phyloP scores from a whole-genome alignment of 257 asterid genomes.

The Handroanthus guayacan region DNA sequence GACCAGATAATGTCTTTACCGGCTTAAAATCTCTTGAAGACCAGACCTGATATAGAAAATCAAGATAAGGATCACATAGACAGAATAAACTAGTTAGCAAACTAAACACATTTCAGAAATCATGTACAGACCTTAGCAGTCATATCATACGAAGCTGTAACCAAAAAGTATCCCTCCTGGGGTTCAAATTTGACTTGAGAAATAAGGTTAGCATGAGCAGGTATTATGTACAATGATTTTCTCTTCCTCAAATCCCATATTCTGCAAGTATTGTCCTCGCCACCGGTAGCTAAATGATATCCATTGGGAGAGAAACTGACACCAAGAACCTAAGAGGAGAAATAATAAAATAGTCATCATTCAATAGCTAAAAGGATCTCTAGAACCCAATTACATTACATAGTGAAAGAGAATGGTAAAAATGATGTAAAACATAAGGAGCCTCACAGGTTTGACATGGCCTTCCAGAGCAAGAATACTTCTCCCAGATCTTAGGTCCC shows the following conservation, averaged over 20 bases:
- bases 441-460: slow-evolving; percentile 88
- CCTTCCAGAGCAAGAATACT: slow-evolving; percentile 94
- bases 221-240: slow-evolving; percentile 74
- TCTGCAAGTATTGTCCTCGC: slow-evolving; percentile 96
- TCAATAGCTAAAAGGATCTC: neutral
- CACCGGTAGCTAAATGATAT: slow-evolving; percentile 94
- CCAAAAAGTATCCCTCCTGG: slow-evolving; percentile 89
- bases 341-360: slow-evolving; percentile 8
- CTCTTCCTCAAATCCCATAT: slow-evolving; percentile 94
- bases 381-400: slow-evolving; percentile 1
- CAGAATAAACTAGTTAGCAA: neutral
- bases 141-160: slow-evolving; percentile 87
- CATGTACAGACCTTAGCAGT: slow-evolving; percentile 75
- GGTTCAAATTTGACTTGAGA: slow-evolving; percentile 97
- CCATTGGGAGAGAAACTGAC: slow-evolving; percentile 93
- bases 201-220: slow-evolving; percentile 90
- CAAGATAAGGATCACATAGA: slow-evolving; percentile 27
- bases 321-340: slow-evolving; percentile 69
- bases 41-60: slow-evolving; percentile 66
- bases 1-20: slow-evolving; percentile 79
- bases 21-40: slow-evolving; percentile 91
- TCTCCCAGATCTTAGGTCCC: slow-evolving; percentile 96
- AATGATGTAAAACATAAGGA: slow-evolving; percentile 25
- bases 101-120: neutral
- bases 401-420: slow-evolving; percentile 19